Percentiles rank a stretch among this genome's conserved stretches.
phyloP scores from a whole-genome alignment of 192 early-diverging fungal genomes.

The Coemansia sp. region DNA sequence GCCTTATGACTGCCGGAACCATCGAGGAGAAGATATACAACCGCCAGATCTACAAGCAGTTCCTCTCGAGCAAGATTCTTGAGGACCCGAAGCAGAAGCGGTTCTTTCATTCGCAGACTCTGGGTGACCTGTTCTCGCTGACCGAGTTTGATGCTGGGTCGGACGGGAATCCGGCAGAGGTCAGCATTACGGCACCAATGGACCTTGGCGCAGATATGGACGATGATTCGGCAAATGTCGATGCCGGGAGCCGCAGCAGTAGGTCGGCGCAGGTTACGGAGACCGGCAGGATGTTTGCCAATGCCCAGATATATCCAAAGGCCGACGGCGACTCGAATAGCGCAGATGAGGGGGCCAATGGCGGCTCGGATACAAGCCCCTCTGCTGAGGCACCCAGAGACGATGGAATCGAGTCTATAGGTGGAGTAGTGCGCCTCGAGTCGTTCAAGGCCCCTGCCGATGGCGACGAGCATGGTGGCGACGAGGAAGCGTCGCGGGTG shows the following conservation, averaged over 20 bases:
- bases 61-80: slow-evolving; percentile 93
- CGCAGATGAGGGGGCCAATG: no score
- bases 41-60: slow-evolving; percentile 97
- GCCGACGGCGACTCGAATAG: background rate
- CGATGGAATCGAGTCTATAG: slow-evolving; percentile 12
- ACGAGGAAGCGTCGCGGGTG: background rate
- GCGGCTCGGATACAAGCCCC: background rate
- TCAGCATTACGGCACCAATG: no score
- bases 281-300: slow-evolving; percentile 79
- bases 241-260: background rate
- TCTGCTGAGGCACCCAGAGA: no score
- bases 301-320: slow-evolving; percentile 55
- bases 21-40: slow-evolving; percentile 97
- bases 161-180: no score
- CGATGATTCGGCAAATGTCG: background rate
- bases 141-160: slow-evolving; percentile 32
- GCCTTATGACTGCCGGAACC: slow-evolving; percentile 91
- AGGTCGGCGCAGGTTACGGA: slow-evolving; percentile 52
- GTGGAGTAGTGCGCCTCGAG: slow-evolving; percentile 24
- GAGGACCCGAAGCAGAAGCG: slow-evolving; percentile 82
- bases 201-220: background rate
- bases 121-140: slow-evolving; percentile 84
- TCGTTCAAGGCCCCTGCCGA: slow-evolving; percentile 10
- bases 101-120: slow-evolving; percentile 81
- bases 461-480: background rate